phyloP scores from a whole-genome alignment of 2,329 filamentous ascomycete species.

The Macroventuria anomochaeta region DNA sequence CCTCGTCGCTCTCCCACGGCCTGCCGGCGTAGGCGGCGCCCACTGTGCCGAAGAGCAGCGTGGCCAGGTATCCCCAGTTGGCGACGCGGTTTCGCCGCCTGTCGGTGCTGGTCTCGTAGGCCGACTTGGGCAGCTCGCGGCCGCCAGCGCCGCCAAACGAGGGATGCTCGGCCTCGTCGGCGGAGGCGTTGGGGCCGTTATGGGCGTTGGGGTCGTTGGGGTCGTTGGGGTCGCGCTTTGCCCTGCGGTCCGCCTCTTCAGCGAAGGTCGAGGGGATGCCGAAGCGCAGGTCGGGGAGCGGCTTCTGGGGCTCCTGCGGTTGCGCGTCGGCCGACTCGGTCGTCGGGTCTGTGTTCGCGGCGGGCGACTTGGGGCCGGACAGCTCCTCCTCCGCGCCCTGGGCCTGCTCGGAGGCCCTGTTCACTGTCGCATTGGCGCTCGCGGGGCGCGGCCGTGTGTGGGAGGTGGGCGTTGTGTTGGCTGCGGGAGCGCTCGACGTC shows the following conservation, averaged over 20 bases:
- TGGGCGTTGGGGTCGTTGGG: slow-evolving; percentile 27
- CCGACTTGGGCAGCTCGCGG: slow-evolving; percentile 74
- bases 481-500: slow-evolving; percentile 24
- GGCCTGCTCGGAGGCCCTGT: slow-evolving; percentile 28
- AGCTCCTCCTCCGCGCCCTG: slow-evolving; percentile 43
- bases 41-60: slow-evolving; percentile 63
- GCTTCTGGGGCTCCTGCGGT: slow-evolving; percentile 62
- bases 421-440: slow-evolving; percentile 24
- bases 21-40: slow-evolving; percentile 79
- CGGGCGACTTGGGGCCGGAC: slow-evolving; percentile 41
- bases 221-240: slow-evolving; percentile 34
- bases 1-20: slow-evolving; percentile 80
- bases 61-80: slow-evolving; percentile 72
- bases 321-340: slow-evolving; percentile 45
- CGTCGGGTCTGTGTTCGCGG: slow-evolving; percentile 47
- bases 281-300: slow-evolving; percentile 88
- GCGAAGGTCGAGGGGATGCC: slow-evolving; percentile 92
- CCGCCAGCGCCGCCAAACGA: slow-evolving; percentile 63
- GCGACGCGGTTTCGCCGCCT: slow-evolving; percentile 77
- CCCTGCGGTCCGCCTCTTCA: slow-evolving; percentile 52
- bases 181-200: slow-evolving; percentile 48
- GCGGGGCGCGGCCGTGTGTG: slow-evolving; percentile 25
- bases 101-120: slow-evolving; percentile 91
- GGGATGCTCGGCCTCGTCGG: slow-evolving; percentile 58
- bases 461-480: slow-evolving; percentile 29